phyloP scores from a whole-genome alignment of 2,329 filamentous ascomycete species.

The Colletotrichum sidae region DNA sequence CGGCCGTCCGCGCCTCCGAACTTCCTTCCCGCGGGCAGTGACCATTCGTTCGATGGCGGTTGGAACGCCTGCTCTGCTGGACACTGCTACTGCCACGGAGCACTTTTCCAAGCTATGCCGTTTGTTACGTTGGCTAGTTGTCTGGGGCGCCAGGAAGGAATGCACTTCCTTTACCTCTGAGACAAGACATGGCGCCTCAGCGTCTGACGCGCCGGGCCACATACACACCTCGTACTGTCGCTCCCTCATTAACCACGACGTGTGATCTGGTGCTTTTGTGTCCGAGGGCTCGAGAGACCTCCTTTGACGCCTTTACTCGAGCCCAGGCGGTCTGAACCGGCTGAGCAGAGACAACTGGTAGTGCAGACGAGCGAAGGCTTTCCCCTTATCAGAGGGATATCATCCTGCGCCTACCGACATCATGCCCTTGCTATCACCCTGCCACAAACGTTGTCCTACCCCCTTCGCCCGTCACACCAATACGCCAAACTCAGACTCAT shows the following conservation, averaged over 20 bases:
- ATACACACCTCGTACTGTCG: background rate
- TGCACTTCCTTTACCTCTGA: background rate
- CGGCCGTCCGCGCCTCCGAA: slow-evolving; percentile 19
- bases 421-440: too few relatives aligned
- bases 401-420: too few relatives aligned
- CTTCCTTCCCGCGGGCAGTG: slow-evolving; percentile 5
- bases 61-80: slow-evolving; percentile 1
- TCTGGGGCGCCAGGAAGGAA: background rate
- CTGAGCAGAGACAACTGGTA: too few relatives aligned
- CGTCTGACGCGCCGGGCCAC: slow-evolving; percentile 18
- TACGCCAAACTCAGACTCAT: too few relatives aligned
- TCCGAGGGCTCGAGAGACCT: too few relatives aligned
- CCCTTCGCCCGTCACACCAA: too few relatives aligned
- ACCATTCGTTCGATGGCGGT: slow-evolving; percentile 17
- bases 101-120: background rate
- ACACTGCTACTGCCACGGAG: background rate
- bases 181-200: slow-evolving; percentile 20
- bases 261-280: too few relatives aligned
- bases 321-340: too few relatives aligned
- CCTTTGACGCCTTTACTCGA: too few relatives aligned
- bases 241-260: background rate
- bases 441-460: too few relatives aligned
- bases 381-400: too few relatives aligned
- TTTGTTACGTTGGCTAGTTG: background rate
- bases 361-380: too few relatives aligned